Evolutionary conservation across 139 green algal genomes (phyloP).

Genomic region (Pycnococcus provasolii): DNA sequence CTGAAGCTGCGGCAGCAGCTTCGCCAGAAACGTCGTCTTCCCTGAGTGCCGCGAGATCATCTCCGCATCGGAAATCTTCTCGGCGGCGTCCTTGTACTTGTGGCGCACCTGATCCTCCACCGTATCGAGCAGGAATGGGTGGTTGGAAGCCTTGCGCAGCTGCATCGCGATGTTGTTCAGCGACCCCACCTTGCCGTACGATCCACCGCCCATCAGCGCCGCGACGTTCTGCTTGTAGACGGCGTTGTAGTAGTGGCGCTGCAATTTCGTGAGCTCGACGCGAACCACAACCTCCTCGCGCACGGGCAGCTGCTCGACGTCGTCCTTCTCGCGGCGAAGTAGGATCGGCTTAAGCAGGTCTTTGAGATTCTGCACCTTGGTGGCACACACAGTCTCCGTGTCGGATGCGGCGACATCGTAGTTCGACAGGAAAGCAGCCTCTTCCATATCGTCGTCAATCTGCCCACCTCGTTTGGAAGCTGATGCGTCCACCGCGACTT

Average conservation of each 20-base stretch:
- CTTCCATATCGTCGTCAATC: conserved; percentile 98
- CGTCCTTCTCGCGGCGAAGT: conserved; percentile 92
- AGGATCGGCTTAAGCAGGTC: conserved; percentile 63
- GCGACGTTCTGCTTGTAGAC: conserved; percentile 28
- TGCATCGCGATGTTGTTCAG: conserved; percentile 87
- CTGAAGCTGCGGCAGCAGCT: conserved; percentile 71
- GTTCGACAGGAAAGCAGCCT: conserved; percentile 87
- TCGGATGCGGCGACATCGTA: too few relatives aligned
- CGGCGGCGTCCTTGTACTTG: conserved; percentile 12
- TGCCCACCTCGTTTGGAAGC: too few relatives aligned
- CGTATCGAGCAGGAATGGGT: conserved; percentile 78
- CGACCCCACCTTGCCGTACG: conserved; percentile 48
- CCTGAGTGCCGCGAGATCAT: conserved; percentile 48
- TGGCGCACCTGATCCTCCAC: conserved; percentile 64
- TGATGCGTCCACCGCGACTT: too few relatives aligned
- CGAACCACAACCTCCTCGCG: conserved; percentile 86
- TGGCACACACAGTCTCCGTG: too few relatives aligned
- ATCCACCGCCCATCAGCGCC: conserved; percentile 30
- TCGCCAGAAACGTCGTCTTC: conserved; percentile 70
- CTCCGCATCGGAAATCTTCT: conserved; percentile 25
- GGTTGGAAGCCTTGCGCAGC: conserved; percentile 91
- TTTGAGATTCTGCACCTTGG: conserved; percentile 40
- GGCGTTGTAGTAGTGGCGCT: conserved; percentile 60
- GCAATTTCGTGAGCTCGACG: conserved; percentile 71
- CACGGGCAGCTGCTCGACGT: conserved; percentile 86